Evolutionary conservation across 2,329 filamentous ascomycete species (phyloP), one percentile per base, ranked within the genome.

Genomic region (Xylariales sp.): DNA sequence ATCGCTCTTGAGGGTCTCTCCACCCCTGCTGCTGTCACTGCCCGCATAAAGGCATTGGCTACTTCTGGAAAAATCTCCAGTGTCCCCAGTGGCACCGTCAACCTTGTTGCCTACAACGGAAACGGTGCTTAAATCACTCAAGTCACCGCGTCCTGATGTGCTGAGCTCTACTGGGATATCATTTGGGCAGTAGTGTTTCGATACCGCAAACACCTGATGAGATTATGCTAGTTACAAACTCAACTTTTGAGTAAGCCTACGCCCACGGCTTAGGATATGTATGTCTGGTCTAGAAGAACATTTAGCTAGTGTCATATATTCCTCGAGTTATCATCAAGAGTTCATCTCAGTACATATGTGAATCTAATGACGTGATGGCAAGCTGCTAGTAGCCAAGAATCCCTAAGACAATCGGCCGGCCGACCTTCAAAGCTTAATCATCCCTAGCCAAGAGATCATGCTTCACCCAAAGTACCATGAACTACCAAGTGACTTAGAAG

Each of bases 1-100:
- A 77, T 84, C 68, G 80, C 75, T 4, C 75, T 84, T 1, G 83
- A 87, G 76, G 73, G 76, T 41, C 76, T 82, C 49, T 71, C 69
- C 5, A 81, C 80, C 34, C 84, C 86, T 1, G 78, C 71, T 18
- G 72, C 70, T 8, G 67, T 76, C 63, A 75, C 71, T 34, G 68
- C 56, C 66, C 76, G 76, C 68, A 75, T 78, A 28, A 75, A 75
- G 66, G 74, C 71, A 14, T 65, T 76, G 30, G 73, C 67, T 52
- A 76, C 75, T 16, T 54, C 71, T 1, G 69, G 65, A 30, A 65
- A 58, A 56, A 71, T 75, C 64, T 45, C 62, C 10, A 64, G 71
- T 32, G 23, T 74, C 53, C 74, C 70, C 12, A 70, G 64, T 32
- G 71, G 71, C 23, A 75, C 75, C 23, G 69, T 73, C 39, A 76